These are phyloP conservation scores for Mycena leptocephala DNA, from an alignment of 768 basidiomycete species.

Conservation along the genomic window DNA sequence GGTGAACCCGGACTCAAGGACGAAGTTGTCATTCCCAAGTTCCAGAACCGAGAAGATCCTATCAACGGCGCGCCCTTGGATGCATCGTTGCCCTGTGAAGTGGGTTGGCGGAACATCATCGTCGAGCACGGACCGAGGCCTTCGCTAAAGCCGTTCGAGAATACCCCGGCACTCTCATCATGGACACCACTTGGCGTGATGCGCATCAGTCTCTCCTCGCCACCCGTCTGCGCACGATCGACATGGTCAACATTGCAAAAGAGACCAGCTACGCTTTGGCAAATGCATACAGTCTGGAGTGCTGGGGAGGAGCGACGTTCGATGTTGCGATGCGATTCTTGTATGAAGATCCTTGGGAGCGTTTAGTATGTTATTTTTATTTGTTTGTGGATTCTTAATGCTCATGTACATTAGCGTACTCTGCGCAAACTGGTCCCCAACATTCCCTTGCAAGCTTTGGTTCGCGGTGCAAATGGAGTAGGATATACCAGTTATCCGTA, in stretches of 20 bases:
- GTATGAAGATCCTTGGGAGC: slow-evolving; percentile 99
- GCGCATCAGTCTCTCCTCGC: slow-evolving; percentile 98
- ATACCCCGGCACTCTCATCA: slow-evolving; percentile 95
- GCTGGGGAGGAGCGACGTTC: slow-evolving; percentile 99
- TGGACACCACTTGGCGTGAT: slow-evolving; percentile 99
- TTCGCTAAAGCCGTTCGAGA: slow-evolving; percentile 98
- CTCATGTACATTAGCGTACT: slow-evolving; percentile 71
- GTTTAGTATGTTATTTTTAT: slow-evolving; percentile 73
- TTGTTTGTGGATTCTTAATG: slow-evolving; percentile 15
- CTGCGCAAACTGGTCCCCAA: slow-evolving; percentile 97
- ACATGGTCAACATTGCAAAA: slow-evolving; percentile 98
- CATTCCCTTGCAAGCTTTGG: slow-evolving; percentile 97
- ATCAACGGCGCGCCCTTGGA: slow-evolving; percentile 81
- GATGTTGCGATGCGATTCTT: slow-evolving; percentile 99
- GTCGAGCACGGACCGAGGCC: slow-evolving; percentile 96
- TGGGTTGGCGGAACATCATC: slow-evolving; percentile 99
- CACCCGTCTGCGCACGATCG: slow-evolving; percentile 94
- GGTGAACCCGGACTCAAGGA: slow-evolving; percentile 96
- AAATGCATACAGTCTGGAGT: slow-evolving; percentile 97
- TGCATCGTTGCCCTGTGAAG: slow-evolving; percentile 84
- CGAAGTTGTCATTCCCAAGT: slow-evolving; percentile 87
- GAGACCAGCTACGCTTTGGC: slow-evolving; percentile 96
- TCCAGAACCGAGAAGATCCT: slow-evolving; percentile 86
- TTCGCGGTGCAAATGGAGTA: slow-evolving; percentile 99
- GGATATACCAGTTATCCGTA: slow-evolving; percentile 99